Evolutionary conservation across 306 rosid species (phyloP).

Genomic region (Gillenia trifoliata): DNA sequence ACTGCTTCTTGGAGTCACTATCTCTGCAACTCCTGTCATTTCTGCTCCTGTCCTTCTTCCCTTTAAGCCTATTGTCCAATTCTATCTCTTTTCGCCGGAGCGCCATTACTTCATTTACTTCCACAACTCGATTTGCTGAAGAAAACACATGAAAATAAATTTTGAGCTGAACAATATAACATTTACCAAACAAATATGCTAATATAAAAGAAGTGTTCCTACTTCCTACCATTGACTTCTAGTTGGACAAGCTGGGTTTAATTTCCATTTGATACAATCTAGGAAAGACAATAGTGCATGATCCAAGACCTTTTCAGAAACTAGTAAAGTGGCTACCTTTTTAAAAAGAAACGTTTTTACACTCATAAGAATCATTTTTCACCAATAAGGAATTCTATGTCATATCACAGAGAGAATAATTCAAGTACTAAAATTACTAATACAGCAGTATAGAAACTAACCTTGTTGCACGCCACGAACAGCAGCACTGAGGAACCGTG

Average conservation of each 20-base stretch:
- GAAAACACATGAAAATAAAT: neutral
- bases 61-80: conserved; percentile 52
- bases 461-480: conserved; percentile 97
- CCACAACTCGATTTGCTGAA: conserved; percentile 79
- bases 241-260: no score
- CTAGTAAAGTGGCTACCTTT: neutral
- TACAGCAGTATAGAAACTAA: conserved; percentile 18
- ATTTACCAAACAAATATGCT: neutral
- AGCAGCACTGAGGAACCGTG: conserved; percentile 89
- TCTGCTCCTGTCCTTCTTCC: conserved; percentile 34
- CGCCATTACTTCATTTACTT: conserved; percentile 91
- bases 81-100: conserved; percentile 60
- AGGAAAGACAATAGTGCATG: neutral
- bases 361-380: neutral
- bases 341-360: neutral
- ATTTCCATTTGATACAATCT: neutral
- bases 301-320: neutral
- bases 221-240: no score
- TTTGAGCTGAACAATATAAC: neutral
- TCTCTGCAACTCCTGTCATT: conserved; percentile 26
- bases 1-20: conserved; percentile 18
- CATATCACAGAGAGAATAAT: no score
- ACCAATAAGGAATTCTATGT: neutral
- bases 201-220: no score
- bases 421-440: neutral